Evolutionary conservation across 345 rosid species (phyloP).

Genomic region (Salix udensis): DNA sequence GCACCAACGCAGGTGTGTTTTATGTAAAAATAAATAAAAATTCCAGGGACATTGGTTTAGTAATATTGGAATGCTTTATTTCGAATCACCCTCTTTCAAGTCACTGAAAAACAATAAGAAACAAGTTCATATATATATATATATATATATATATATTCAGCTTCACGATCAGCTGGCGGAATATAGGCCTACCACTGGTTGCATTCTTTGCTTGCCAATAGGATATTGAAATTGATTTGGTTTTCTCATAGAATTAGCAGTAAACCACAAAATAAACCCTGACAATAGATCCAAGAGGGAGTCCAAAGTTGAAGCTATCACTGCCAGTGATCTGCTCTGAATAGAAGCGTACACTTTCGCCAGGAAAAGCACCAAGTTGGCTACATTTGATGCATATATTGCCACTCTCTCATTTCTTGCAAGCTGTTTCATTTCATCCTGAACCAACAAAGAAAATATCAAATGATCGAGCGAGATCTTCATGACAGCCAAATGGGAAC

Average conservation of each 20-base stretch:
- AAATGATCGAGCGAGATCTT: background rate
- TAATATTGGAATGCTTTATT: background rate
- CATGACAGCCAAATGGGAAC: background rate
- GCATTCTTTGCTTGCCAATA: constrained; percentile 50
- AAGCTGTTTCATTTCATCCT: constrained; percentile 31
- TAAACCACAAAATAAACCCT: constrained; percentile 49
- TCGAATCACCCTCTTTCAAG: background rate
- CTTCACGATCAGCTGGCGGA: background rate
- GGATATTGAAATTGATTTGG: constrained; percentile 41
- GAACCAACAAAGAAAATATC: background rate
- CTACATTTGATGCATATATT: constrained; percentile 38
- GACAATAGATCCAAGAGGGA: constrained; percentile 41
- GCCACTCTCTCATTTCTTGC: constrained; percentile 32
- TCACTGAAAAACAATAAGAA: background rate
- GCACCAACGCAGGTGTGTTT: background rate
- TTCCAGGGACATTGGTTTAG: background rate
- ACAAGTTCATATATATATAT: background rate
- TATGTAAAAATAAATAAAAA: background rate
- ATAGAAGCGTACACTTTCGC: constrained; percentile 37
- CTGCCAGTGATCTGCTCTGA: constrained; percentile 36
- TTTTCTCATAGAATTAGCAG: constrained; percentile 36
- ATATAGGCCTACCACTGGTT: constrained; percentile 33
- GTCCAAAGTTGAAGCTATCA: constrained; percentile 43
- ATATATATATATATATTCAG: too few species aligned
- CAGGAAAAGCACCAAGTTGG: constrained; percentile 41